These are phyloP conservation scores for Odonthalia washingtoniensis DNA, from an alignment of 31 red algal species.

Conservation along the genomic window DNA sequence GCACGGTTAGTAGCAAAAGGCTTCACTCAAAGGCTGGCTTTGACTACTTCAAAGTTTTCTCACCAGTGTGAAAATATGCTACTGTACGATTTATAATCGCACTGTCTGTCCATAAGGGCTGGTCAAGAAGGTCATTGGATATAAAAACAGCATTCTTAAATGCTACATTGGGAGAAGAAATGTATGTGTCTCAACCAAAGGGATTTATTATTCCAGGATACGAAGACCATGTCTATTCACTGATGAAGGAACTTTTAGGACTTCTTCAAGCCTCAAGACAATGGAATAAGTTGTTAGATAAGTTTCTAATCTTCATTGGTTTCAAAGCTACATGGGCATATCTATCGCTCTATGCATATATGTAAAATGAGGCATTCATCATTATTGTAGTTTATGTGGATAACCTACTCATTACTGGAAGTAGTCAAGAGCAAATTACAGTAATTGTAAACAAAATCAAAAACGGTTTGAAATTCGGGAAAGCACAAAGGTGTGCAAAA, in stretches of 20 bases:
- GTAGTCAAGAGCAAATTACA: too few species aligned
- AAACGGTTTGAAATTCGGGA: background rate
- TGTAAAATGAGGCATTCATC: background rate
- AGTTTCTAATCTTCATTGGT: conserved; percentile 1
- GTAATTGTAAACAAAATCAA: background rate
- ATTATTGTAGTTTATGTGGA: background rate
- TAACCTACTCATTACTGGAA: too few species aligned
- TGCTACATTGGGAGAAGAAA: conserved; percentile 45
- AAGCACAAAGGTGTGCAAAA: background rate
- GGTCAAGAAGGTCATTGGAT: conserved; percentile 3
- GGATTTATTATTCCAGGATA: conserved; percentile 39
- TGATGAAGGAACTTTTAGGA: conserved; percentile 28
- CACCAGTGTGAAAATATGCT: conserved; percentile 41
- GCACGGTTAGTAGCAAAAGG: conserved; percentile 53
- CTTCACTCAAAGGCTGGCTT: conserved; percentile 42
- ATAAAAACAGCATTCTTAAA: conserved; percentile 60
- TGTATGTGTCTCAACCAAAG: conserved; percentile 45
- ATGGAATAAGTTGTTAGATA: conserved; percentile 4
- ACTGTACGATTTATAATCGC: conserved; percentile 31
- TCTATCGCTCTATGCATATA: background rate
- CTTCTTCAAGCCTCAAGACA: conserved; percentile 39
- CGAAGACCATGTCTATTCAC: conserved; percentile 10
- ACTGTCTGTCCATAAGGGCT: conserved; percentile 1
- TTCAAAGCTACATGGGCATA: background rate
- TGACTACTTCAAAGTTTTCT: conserved; percentile 46